Conservation (phyloP, 179 eudicot genomes). For the Beta macrorhiza region DNA sequence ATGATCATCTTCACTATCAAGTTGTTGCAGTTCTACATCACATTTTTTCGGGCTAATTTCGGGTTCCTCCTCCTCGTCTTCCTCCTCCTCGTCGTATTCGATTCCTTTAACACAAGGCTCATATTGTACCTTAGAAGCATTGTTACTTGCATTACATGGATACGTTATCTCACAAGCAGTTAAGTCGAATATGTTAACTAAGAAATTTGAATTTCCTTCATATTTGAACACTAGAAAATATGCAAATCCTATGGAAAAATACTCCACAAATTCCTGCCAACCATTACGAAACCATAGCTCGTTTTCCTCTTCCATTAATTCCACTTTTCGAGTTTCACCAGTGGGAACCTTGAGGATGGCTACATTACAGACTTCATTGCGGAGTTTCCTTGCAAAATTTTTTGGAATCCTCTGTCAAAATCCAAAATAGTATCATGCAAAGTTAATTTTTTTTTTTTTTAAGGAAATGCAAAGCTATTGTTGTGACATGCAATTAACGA, state of each 20-base stretch:
- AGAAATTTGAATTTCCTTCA: conserved; percentile 28
- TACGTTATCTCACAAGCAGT: conserved; percentile 29
- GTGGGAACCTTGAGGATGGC: conserved; percentile 26
- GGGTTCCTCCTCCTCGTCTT: not conserved
- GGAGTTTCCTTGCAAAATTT: conserved; percentile 1
- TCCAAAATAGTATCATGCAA: not conserved
- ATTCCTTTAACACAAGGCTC: not conserved
- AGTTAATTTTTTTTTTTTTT: not conserved
- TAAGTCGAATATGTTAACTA: conserved; percentile 23
- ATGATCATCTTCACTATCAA: conserved; percentile 16
- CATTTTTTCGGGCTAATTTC: not conserved
- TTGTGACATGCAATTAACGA: no score
- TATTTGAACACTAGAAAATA: conserved; percentile 28
- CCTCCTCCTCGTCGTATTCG: not conserved
- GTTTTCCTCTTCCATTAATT: conserved; percentile 18
- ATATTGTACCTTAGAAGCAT: not conserved
- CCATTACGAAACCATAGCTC: conserved; percentile 28
- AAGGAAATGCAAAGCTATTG: no score
- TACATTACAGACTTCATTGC: not conserved
- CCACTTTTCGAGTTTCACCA: conserved; percentile 24
- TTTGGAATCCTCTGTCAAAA: conserved; percentile 32
- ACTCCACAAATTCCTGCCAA: conserved; percentile 26
- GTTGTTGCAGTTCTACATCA: not conserved
- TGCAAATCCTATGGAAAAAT: conserved; percentile 16
- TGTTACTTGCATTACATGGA: not conserved